These are phyloP conservation scores for Clathrus columnatus DNA, from an alignment of 768 basidiomycete genomes.

Conservation along the genomic window DNA sequence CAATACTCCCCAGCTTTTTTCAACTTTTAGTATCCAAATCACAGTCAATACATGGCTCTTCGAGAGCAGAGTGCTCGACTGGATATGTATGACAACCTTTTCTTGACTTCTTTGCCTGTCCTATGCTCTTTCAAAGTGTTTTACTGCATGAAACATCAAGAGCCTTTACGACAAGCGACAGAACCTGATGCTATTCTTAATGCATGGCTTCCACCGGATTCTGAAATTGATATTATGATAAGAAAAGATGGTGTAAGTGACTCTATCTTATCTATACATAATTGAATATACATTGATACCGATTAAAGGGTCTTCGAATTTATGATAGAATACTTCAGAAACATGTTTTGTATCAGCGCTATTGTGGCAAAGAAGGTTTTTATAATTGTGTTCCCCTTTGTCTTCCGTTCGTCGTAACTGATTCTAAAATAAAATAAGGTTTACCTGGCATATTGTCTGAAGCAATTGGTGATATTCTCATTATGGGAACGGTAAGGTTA, in stretches of 20 bases:
- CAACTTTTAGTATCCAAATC: background rate
- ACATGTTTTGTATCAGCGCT: background rate
- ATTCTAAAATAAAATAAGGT: too few species aligned
- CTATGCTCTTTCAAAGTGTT: background rate
- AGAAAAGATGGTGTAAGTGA: background rate
- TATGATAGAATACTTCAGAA: background rate
- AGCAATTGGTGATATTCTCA: background rate
- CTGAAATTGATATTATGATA: background rate
- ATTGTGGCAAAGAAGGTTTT: too few species aligned
- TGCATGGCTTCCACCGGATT: background rate
- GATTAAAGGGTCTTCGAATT: slow-evolving; percentile 1
- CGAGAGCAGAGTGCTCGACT: background rate
- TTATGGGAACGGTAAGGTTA: background rate
- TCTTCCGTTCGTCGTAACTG: too few species aligned
- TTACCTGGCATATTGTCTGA: too few species aligned
- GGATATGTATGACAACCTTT: background rate
- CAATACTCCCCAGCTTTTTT: background rate
- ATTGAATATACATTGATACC: background rate
- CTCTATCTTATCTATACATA: background rate
- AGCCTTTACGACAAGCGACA: background rate
- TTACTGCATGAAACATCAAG: background rate
- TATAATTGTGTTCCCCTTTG: too few species aligned
- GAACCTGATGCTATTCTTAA: background rate
- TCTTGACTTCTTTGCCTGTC: background rate
- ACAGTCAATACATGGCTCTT: slow-evolving; percentile 1